Base-by-base conservation (phyloP, 73 alveolate species). In the Paramecium octaurelia region DNA sequence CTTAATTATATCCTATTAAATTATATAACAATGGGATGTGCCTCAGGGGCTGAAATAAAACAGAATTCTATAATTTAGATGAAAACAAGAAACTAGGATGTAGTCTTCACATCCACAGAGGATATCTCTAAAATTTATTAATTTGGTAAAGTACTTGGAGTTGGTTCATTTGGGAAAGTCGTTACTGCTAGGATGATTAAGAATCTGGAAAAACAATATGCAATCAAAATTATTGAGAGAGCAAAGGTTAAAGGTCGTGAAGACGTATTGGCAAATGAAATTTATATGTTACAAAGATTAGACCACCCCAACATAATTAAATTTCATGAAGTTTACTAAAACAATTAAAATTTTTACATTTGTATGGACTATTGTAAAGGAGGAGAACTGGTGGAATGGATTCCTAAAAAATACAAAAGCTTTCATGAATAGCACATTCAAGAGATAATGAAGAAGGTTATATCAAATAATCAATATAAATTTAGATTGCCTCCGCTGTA, bases 251-350 rank as follows among this genome's bases (percentile, higher is more conserved):
- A 87, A 60, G 69, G 70, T 12, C 36, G 85, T 8, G 59, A 59
- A 35, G 64, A 31, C 8, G 38, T 87, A 0, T 27, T 87, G 83
- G 83, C 85, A n/a, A 87, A 77, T 92, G 98, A 95, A 88, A 94
- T 95, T 35, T 96, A 95, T 68, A 92, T 95, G 20, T 58, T 95
- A 4, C 71, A 95, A n/a, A 88, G 90, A 10, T 87, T 95, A 50
- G 96, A 95, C 70, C 98, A 95, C 69, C 97, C 97, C 1, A 92
- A 93, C 44, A 93, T 95, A 3, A 87, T 92, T 42, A 92, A 95
- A 93, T 95, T 95, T 92, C 94, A 95, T 95, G 98, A 95, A 93
- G 95, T 96, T 42, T 95, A 95, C 73, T 95, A 95, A 93, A 95
- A 92, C 68, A 75, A 93, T 76, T 76, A 48, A 86, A 89, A 64